Percentiles rank a stretch among this genome's conserved stretches.
Evolutionary conservation across 2,329 filamentous ascomycete species (phyloP).

Genomic region (Rutstroemia sp.): DNA sequence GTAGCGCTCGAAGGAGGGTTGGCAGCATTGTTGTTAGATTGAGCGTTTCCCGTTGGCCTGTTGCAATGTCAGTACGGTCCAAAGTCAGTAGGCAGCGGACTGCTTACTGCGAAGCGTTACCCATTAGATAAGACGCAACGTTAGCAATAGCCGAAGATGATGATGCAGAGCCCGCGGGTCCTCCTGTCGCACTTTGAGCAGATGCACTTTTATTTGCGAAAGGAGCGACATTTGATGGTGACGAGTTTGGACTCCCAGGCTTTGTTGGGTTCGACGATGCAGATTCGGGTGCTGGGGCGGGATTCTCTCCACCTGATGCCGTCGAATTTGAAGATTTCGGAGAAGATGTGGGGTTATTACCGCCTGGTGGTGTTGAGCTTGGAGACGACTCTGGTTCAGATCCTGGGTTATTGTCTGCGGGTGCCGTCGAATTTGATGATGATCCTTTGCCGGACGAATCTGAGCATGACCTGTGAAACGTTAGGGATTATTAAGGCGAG

Average conservation of each 20-base stretch:
- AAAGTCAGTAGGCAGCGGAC: neutral
- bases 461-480: neutral
- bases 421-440: neutral
- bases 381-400: too few relatives aligned
- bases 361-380: too few relatives aligned
- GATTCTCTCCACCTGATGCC: neutral
- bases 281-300: neutral
- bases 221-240: neutral
- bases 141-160: constrained; percentile 2
- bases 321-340: neutral
- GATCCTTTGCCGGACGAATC: neutral
- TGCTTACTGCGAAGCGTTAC: constrained; percentile 1
- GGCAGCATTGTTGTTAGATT: neutral
- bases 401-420: neutral
- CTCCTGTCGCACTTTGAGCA: neutral
- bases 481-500: neutral
- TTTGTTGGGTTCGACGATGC: neutral
- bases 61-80: neutral
- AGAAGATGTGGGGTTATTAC: too few relatives aligned
- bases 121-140: constrained; percentile 1
- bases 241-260: neutral
- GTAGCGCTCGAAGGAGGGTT: neutral
- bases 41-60: constrained; percentile 2
- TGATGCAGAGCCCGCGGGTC: neutral
- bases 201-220: constrained; percentile 1